A percentile compares a stretch with the other conserved stretches of the same genome.
Conservation (phyloP, 2,329 filamentous ascomycete species). For the Trichoderma aggressivum region DNA sequence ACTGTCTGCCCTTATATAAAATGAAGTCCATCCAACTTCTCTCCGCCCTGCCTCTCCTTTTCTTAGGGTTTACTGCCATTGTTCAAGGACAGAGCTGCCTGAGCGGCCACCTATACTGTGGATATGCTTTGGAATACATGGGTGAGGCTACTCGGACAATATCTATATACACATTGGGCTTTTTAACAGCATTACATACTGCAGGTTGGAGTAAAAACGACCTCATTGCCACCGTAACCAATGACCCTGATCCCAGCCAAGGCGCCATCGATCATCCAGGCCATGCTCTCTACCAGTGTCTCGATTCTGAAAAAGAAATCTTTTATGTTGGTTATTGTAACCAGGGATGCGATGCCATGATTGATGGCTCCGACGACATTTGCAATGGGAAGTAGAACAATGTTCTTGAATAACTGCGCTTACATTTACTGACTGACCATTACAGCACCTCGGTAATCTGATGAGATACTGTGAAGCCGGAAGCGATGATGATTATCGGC, state of each 20-base stretch:
- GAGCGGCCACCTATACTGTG: not conserved
- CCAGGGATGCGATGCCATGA: not conserved
- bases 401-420: not conserved
- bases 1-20: not conserved
- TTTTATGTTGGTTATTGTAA: not conserved
- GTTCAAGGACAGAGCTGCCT: not conserved
- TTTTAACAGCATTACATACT: not conserved
- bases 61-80: not conserved
- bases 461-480: not conserved
- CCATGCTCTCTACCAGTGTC: not conserved
- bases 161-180: not conserved
- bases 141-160: not conserved
- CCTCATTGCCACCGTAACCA: not conserved
- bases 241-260: not conserved
- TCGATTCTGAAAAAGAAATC: not conserved
- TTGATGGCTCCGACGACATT: not conserved
- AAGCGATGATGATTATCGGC: not conserved
- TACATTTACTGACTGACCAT: not conserved
- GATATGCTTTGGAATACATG: not conserved
- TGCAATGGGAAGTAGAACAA: not conserved
- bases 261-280: not conserved
- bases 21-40: not conserved
- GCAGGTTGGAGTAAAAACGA: not conserved
- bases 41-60: not conserved
- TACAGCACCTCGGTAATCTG: not conserved